Conservation (phyloP, 495 filamentous ascomycete genomes). For the Amorphotheca resinae region DNA sequence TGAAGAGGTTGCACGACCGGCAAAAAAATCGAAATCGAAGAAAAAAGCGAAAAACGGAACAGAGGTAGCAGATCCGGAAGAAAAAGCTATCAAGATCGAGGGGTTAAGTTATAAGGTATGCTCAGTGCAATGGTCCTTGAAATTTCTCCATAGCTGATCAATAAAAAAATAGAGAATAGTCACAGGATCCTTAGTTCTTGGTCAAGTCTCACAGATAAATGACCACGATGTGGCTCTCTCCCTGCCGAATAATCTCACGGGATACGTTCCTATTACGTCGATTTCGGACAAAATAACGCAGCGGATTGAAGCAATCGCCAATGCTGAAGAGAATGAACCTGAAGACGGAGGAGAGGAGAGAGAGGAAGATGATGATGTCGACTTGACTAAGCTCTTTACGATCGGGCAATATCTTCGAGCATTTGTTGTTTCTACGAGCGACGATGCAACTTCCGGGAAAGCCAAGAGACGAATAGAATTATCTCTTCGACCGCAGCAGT, state of each 20-base stretch:
- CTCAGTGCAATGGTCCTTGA: slow-evolving; percentile 11
- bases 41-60: slow-evolving; percentile 40
- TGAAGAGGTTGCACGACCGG: slow-evolving; percentile 29
- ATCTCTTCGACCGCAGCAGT: slow-evolving; percentile 58
- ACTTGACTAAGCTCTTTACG: slow-evolving; percentile 58
- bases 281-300: slow-evolving; percentile 64
- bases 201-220: slow-evolving; percentile 74
- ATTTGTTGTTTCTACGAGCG: slow-evolving; percentile 64
- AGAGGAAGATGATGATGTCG: slow-evolving; percentile 34
- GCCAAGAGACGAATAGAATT: slow-evolving; percentile 73
- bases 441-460: slow-evolving; percentile 41
- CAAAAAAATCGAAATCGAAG: slow-evolving; percentile 39
- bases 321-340: slow-evolving; percentile 32
- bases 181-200: slow-evolving; percentile 74
- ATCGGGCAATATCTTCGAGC: slow-evolving; percentile 85
- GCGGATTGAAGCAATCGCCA: slow-evolving; percentile 50
- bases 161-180: slow-evolving; percentile 50
- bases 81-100: slow-evolving; percentile 62
- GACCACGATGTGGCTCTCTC: slow-evolving; percentile 63
- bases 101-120: slow-evolving; percentile 77
- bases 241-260: slow-evolving; percentile 83
- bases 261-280: slow-evolving; percentile 80
- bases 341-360: slow-evolving; percentile 38
- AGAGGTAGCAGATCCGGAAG: slow-evolving; percentile 28
- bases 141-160: slow-evolving; percentile 21